Conservation (phyloP, 306 rosid species). For the Quercus cerris region DNA sequence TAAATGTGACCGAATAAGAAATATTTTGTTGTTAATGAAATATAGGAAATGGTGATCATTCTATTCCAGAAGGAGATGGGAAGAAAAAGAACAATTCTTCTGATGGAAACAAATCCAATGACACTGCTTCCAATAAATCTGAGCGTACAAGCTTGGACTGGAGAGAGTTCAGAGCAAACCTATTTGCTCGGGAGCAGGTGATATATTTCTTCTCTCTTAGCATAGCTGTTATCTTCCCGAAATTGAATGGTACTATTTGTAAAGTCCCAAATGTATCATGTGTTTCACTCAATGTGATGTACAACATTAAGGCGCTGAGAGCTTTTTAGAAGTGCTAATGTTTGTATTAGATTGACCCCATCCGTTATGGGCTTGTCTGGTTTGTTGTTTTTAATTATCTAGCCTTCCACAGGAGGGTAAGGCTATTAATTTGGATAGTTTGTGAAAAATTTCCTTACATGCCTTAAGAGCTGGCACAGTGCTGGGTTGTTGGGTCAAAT, state of each 20-base stretch:
- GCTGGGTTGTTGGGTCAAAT: not conserved
- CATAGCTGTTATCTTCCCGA: not conserved
- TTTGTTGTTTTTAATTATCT: not conserved
- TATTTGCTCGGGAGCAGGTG: conserved; percentile 79
- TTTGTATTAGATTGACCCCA: not conserved
- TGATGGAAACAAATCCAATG: conserved; percentile 44
- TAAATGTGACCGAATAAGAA: not conserved
- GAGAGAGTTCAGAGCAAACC: conserved; percentile 96
- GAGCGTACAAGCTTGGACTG: conserved; percentile 57
- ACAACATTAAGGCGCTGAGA: not conserved
- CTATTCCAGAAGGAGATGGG: conserved; percentile 76
- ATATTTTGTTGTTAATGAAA: conserved; percentile 16
- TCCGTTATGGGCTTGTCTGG: not conserved
- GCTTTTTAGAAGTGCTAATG: not conserved
- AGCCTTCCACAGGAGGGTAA: not conserved
- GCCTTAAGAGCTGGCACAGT: not conserved
- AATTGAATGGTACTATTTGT: not conserved
- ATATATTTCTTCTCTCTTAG: conserved; percentile 25
- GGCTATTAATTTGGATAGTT: not conserved
- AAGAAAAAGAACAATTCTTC: conserved; percentile 48
- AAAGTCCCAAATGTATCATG: not conserved
- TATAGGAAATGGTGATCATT: conserved; percentile 74
- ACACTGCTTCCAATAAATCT: conserved; percentile 46
- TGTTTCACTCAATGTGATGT: not conserved
- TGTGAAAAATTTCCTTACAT: not conserved